Conservation (phyloP, 345 rosid species). For the Brassica rapa region DNA sequence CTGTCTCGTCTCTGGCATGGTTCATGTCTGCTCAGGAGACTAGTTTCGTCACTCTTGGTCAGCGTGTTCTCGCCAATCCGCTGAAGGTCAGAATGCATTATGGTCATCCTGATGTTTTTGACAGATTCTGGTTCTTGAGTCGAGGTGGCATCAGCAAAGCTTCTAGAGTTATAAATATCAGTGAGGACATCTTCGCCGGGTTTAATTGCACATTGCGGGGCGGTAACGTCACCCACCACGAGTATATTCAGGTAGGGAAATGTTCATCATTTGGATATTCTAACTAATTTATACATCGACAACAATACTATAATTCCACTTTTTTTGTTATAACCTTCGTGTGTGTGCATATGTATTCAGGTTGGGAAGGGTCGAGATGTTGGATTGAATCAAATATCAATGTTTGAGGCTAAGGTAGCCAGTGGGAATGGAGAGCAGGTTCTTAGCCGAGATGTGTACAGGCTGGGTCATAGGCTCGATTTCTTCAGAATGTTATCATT, state of each 20-base stretch:
- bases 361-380: constrained; percentile 95
- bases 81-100: constrained; percentile 90
- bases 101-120: constrained; percentile 95
- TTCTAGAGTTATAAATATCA: constrained; percentile 77
- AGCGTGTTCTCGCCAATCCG: constrained; percentile 91
- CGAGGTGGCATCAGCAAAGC: constrained; percentile 96
- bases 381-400: constrained; percentile 80
- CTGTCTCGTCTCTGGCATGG: constrained; percentile 92
- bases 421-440: constrained; percentile 95
- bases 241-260: constrained; percentile 85
- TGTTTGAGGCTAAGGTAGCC: constrained; percentile 92
- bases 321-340: constrained; percentile 12
- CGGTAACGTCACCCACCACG: constrained; percentile 93
- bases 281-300: constrained; percentile 9
- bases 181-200: constrained; percentile 96
- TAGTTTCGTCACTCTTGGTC: constrained; percentile 87
- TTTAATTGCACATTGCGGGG: constrained; percentile 88
- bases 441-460: constrained; percentile 82
- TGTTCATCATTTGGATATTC: constrained; percentile 39
- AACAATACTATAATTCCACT: neutral
- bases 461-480: constrained; percentile 87
- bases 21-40: constrained; percentile 93
- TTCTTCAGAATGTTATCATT: constrained; percentile 88
- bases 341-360: constrained; percentile 50
- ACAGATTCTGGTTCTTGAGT: constrained; percentile 84